Base-by-base conservation (phyloP, 176 grass and related monocot species). In the Thinopyrum elongatum region DNA sequence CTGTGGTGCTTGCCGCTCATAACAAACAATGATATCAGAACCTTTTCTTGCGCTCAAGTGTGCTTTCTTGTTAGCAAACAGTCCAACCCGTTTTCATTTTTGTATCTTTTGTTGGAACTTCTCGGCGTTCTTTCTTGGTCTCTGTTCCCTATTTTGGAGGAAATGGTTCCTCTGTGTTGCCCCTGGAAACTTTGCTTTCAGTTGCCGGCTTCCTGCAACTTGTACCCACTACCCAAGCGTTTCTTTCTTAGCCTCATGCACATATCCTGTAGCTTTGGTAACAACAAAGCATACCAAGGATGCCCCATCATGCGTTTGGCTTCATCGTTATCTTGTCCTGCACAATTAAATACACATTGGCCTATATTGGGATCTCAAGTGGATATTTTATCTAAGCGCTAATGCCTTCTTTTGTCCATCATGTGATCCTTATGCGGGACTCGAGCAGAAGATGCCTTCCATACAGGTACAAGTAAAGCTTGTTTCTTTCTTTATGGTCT, bases 391-490 rank as follows among this genome's bases (percentile, higher is more conserved):
- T 85, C 44, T 57, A 87, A 41, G 17, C 74, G 16, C 78, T 90
- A 76, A 86, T 80, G 33, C 84, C 68, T 87, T 80, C 27, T 85
- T 82, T 85, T 85, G 77, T 87, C 77, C 41, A 88, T 80, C 35
- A 80, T 81, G 53, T 21, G 39, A 81, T 85, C 77, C 86, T 10
- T 83, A 70, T 28, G 34, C 15, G 81, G 79, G 49, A 74, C 84
- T 82, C 25, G 27, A 91, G 67, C 92, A 99, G 97, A 99, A 94
- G 87, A 99, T 99, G 94, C 97, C 97, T 46, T 88, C 90, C 70
- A 89, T 99, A 92, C 97, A 96, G 94, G 97, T 96, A 94, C 80
- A 84, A 49, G 49, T 74, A 44, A 55, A 23, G 70, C 80, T 84
- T 82, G 76, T 85, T 88, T 66, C 39, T 83, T 84, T 85, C 78